These are phyloP conservation scores for Crithidia bombi DNA, from an alignment of 208 protist species.

Conservation along the genomic window DNA sequence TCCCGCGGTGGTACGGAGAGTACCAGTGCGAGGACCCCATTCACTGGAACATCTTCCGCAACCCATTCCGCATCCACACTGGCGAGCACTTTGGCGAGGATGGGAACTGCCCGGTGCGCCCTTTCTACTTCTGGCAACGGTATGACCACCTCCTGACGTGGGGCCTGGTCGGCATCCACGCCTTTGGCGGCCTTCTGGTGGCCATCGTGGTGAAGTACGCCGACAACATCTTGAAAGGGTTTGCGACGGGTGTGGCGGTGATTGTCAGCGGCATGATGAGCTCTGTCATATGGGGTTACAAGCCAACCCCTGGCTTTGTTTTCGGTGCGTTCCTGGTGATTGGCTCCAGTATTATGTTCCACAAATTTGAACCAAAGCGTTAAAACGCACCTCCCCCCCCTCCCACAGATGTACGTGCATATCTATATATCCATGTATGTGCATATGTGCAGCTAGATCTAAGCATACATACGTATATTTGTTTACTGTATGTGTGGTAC, in stretches of 20 bases:
- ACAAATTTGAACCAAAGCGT: constrained; percentile 58
- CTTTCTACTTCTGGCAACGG: constrained; percentile 71
- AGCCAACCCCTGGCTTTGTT: constrained; percentile 49
- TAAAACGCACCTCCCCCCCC: not conserved
- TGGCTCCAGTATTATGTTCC: constrained; percentile 56
- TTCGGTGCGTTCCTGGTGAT: constrained; percentile 60
- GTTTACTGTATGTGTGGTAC: too few species aligned
- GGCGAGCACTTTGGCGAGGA: too few species aligned
- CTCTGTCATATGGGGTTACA: constrained; percentile 55
- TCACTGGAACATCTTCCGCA: constrained; percentile 44
- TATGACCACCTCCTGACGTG: constrained; percentile 66
- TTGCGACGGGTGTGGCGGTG: constrained; percentile 82
- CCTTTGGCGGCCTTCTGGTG: constrained; percentile 79
- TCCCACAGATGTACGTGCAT: too few species aligned
- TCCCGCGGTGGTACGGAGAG: constrained; percentile 41
- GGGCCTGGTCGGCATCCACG: constrained; percentile 72
- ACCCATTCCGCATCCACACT: not conserved
- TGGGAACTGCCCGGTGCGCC: constrained; percentile 29
- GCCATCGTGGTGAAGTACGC: constrained; percentile 85
- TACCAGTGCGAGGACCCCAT: constrained; percentile 26
- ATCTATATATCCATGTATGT: too few species aligned
- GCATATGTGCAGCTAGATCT: too few species aligned
- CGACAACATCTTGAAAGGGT: constrained; percentile 89
- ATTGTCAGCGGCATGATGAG: constrained; percentile 73
- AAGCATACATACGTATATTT: too few species aligned